phyloP scores from a whole-genome alignment of 352 stramenopile genomes.

The Globisporangium polare region DNA sequence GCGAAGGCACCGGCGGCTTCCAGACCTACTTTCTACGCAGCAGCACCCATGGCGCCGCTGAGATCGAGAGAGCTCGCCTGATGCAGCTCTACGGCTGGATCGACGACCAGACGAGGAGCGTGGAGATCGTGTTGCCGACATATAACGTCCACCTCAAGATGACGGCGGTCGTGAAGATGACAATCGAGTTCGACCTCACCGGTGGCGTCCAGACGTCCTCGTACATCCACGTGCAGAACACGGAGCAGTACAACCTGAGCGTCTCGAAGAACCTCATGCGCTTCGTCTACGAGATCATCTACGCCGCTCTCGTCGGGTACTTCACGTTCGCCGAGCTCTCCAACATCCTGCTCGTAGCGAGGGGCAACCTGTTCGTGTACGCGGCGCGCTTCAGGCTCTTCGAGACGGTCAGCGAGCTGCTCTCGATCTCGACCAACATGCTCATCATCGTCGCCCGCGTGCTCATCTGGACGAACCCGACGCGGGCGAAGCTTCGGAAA shows the following conservation, averaged over 20 bases:
- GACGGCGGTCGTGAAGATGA: conserved; percentile 46
- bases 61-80: conserved; percentile 18
- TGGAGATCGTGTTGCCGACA: conserved; percentile 46
- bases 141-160: conserved; percentile 65
- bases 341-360: conserved; percentile 49
- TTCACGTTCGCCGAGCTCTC: conserved; percentile 55
- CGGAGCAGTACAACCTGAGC: conserved; percentile 65
- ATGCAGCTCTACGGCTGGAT: conserved; percentile 59
- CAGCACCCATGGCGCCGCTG: conserved; percentile 26
- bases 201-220: conserved; percentile 40
- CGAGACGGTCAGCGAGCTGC: conserved; percentile 57
- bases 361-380: conserved; percentile 40
- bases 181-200: conserved; percentile 49
- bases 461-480: conserved; percentile 30
- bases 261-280: conserved; percentile 41
- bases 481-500: conserved; percentile 24
- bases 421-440: conserved; percentile 50
- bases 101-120: conserved; percentile 45
- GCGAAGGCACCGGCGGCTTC: conserved; percentile 30
- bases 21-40: conserved; percentile 61
- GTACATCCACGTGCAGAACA: conserved; percentile 45
- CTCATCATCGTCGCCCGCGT: conserved; percentile 46
- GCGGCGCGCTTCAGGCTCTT: conserved; percentile 46
- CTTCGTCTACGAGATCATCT: conserved; percentile 39
- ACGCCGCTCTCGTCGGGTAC: conserved; percentile 40